Base-by-base conservation (phyloP, 352 stramenopile species). In the Blastocystis sp. region DNA sequence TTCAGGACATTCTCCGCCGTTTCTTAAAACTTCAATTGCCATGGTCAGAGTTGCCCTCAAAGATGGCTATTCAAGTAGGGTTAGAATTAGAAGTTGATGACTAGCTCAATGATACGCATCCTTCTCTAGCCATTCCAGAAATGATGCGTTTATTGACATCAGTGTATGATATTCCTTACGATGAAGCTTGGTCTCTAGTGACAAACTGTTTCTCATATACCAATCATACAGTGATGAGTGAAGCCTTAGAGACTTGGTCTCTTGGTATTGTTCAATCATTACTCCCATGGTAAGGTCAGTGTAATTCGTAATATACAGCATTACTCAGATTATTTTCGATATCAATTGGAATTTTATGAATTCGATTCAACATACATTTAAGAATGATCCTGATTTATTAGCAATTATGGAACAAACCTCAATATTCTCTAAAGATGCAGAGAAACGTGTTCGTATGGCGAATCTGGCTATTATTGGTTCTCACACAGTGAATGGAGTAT, bases 301-400 rank as follows among this genome's bases (percentile, higher is more conserved):
- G 11, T 24, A 21, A 0, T 27, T 4, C 12, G 12, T 37, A 73
- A 77, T 12, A 27, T 9, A 16, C 73, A 86, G 75, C 11, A 86
- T 86, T 32, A 75, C 75, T 1, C 27, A 90, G 27, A 90, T 90
- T 78, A 89, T 90, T 43, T 89, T 75, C 58, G 75, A 90, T 42
- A 90, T 90, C 57, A 90, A 90, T 75, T 90, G 67, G 61, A 85
- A 75, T 42, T 90, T 88, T 21, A 87, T 90, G 58, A 24, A 90
- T 37, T 11, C 1, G 24, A 65, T 90, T 24, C 56, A 89, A 29
- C 39, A 66, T 2, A 16, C 9, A 5, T 90, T 86, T 69, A 39
- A 54, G 32, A 69, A 66, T 21, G 87, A 90, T 88, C 32, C 63
- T 4, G 88, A 43, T 7, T 27, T 80, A 12, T 6, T 86, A 3